Evolutionary conservation across 768 basidiomycete species (phyloP).

Genomic region (Suillus bovinus): DNA sequence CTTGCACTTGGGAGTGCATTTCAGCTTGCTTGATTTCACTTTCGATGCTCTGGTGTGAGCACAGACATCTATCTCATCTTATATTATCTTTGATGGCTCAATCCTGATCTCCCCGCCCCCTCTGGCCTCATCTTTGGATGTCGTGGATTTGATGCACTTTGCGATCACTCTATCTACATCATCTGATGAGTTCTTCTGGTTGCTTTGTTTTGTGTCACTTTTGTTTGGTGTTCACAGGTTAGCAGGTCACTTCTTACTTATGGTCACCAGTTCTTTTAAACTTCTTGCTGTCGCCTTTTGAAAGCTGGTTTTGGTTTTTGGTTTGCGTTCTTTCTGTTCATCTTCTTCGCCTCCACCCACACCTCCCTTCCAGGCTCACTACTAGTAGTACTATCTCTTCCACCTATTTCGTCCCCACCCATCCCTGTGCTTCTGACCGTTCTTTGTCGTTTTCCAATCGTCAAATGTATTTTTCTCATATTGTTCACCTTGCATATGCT

Average conservation of each 20-base stretch:
- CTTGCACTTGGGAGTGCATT: constrained; percentile 69
- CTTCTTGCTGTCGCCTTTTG: constrained; percentile 1
- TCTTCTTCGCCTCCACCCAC: not conserved
- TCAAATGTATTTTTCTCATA: constrained; percentile 23
- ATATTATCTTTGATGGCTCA: not conserved
- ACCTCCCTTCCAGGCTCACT: too few species aligned
- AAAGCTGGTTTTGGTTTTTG: not conserved
- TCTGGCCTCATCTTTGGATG: not conserved
- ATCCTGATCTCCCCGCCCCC: not conserved
- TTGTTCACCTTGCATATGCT: too few species aligned
- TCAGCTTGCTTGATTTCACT: constrained; percentile 49
- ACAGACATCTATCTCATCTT: not conserved
- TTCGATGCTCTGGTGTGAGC: not conserved
- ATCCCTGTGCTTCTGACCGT: not conserved
- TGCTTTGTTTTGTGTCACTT: too few species aligned
- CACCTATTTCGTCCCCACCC: not conserved
- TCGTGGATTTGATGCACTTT: constrained; percentile 2
- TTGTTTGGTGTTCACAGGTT: too few species aligned
- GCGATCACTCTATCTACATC: not conserved
- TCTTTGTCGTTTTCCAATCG: too few species aligned
- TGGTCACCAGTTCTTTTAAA: not conserved
- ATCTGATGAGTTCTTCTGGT: not conserved
- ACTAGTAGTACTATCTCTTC: not conserved
- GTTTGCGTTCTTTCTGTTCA: not conserved
- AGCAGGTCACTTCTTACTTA: constrained; percentile 3